Evolutionary conservation across 2,329 filamentous ascomycete genomes (phyloP), one percentile per base, ranked within the genome.

Genomic region (Epichloe aotearoae): DNA sequence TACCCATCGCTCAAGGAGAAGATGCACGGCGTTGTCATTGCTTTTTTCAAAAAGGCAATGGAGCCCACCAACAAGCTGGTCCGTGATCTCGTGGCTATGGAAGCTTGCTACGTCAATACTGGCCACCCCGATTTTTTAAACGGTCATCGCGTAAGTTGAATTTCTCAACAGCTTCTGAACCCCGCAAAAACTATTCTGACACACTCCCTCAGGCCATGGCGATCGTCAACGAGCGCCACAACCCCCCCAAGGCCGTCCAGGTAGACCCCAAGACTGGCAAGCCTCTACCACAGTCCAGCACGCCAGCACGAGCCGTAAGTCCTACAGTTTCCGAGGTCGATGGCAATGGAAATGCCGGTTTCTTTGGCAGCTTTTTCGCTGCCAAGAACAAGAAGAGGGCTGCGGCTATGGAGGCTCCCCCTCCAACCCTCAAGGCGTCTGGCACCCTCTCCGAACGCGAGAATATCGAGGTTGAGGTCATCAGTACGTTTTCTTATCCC

Each of bases 311-410:
- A 55, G 81, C 86, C 42, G 78, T 79, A 50, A 95, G 84, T 64
- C 93, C 88, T 7, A 85, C 83, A 39, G 72, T 88, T 50, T 64
- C 69, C 47, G 71, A 81, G 42, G 58, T 64, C 41, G 69, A 73
- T 43, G 71, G 69, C 30, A 69, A 67, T 54, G 67, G 68, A 50
- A 87, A 87, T 64, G 73, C 77, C 53, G 89, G 91, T 38, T 98
- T 98, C 78, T 98, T 98, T 61, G 93, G 93, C 59, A 95, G 88
- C 63, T 98, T 98, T 79, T 98, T 96, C 65, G 88, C 93, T 11
- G 90, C 88, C 64, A 98, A 97, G 80, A 98, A 97, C 74, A 98
- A 97, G 83, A 98, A 98, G 80, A 97, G 96, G 84, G 94, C 95
- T 72, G 93, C 93, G n/a, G 90, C 91, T 46, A 98, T 98, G 93